These are phyloP conservation scores for Candida sp. DNA, from an alignment of 1,139 yeast species.

Conservation along the genomic window DNA sequence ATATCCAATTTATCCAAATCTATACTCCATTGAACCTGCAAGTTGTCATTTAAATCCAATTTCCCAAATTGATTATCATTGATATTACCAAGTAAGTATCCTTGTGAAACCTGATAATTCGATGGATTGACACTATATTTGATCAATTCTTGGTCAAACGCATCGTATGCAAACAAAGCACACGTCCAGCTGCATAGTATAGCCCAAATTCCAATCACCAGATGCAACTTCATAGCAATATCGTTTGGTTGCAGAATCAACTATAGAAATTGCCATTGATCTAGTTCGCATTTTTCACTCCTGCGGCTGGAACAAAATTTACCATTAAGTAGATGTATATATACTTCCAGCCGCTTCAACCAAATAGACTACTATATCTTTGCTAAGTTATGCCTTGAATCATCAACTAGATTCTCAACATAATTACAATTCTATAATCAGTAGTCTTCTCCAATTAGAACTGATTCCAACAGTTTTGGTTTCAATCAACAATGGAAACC, in stretches of 20 bases:
- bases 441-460: too few species aligned
- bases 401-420: too few species aligned
- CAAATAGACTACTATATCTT: too few species aligned
- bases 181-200: not conserved
- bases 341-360: too few species aligned
- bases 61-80: constrained; percentile 21
- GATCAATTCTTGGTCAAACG: constrained; percentile 34
- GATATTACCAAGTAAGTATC: constrained; percentile 25
- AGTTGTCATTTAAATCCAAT: constrained; percentile 10
- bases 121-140: constrained; percentile 14
- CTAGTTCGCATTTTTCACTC: not conserved
- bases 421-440: too few species aligned
- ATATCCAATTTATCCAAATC: constrained; percentile 3
- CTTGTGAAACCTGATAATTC: constrained; percentile 11
- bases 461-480: too few species aligned
- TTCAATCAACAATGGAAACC: too few species aligned
- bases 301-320: not conserved
- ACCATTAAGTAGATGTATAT: too few species aligned
- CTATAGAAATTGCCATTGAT: not conserved
- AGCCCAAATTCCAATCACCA: not conserved
- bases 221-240: constrained; percentile 1
- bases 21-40: constrained; percentile 14
- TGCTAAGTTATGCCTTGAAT: too few species aligned
- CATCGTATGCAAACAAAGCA: constrained; percentile 30
- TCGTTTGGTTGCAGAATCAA: not conserved